Evolutionary conservation across 768 basidiomycete genomes (phyloP).

Genomic region (Mycena amicta): DNA sequence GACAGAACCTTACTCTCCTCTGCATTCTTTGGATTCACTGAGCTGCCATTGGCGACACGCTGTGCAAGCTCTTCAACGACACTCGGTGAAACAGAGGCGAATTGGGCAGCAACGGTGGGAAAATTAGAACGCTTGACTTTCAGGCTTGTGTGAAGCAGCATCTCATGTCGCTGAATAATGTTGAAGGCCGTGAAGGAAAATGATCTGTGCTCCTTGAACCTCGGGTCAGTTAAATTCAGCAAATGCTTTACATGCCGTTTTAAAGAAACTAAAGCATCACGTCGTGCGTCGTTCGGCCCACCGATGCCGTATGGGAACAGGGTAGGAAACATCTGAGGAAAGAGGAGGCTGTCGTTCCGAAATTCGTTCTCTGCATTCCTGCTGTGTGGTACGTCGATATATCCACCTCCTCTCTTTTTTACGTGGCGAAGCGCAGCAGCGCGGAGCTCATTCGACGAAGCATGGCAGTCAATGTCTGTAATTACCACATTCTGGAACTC

Average conservation of each 20-base stretch:
- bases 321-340: constrained; percentile 30
- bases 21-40: not conserved
- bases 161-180: not conserved
- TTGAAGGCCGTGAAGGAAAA: not conserved
- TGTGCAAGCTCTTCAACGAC: not conserved
- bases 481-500: constrained; percentile 12
- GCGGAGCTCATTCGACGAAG: constrained; percentile 20
- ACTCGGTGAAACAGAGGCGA: not conserved
- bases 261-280: not conserved
- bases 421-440: constrained; percentile 29
- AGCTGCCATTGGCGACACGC: not conserved
- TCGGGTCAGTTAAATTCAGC: not conserved
- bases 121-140: not conserved
- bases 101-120: not conserved
- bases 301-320: constrained; percentile 32
- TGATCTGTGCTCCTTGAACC: not conserved
- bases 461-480: constrained; percentile 27
- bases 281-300: constrained; percentile 5
- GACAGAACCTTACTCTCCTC: not conserved
- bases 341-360: constrained; percentile 19
- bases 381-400: constrained; percentile 23
- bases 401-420: constrained; percentile 19
- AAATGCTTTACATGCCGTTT: not conserved
- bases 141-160: not conserved
- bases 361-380: constrained; percentile 25